Percentiles rank a stretch among this genome's conserved stretches.
These are phyloP conservation scores for Fusarium sp. DNA, from an alignment of 2,329 filamentous ascomycete species.

Conservation along the genomic window DNA sequence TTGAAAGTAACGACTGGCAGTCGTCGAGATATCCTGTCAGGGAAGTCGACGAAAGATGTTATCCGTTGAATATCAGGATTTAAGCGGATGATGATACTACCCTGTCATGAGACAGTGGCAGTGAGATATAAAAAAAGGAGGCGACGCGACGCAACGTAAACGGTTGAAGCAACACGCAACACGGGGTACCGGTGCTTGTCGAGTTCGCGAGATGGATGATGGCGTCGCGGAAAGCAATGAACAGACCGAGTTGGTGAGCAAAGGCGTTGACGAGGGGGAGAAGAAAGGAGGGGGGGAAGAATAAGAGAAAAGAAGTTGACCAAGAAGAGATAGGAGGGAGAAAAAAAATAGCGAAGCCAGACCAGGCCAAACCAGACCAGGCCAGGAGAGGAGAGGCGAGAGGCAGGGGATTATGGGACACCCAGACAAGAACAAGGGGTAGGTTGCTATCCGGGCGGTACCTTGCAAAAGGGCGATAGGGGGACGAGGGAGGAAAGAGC, in stretches of 20 bases:
- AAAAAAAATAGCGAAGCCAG: constrained; percentile 44
- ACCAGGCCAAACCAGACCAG: constrained; percentile 44
- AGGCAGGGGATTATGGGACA: constrained; percentile 49
- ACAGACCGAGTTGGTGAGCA: constrained; percentile 46
- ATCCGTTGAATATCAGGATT: constrained; percentile 37
- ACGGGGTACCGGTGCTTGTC: constrained; percentile 35
- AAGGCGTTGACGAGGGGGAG: constrained; percentile 48
- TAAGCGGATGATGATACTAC: constrained; percentile 36
- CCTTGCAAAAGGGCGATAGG: constrained; percentile 47
- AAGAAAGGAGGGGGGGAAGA: constrained; percentile 39
- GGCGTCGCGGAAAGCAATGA: constrained; percentile 45
- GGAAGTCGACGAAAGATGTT: constrained; percentile 47
- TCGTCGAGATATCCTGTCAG: constrained; percentile 46
- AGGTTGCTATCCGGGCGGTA: constrained; percentile 42
- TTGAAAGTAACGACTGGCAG: constrained; percentile 50
- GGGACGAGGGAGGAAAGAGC: constrained; percentile 37
- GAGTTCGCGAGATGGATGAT: constrained; percentile 39
- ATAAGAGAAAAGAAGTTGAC: constrained; percentile 44
- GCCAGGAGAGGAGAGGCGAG: constrained; percentile 43
- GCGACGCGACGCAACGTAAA: constrained; percentile 38
- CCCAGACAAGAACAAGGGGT: constrained; percentile 45
- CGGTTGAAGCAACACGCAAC: constrained; percentile 36
- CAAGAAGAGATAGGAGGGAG: constrained; percentile 45
- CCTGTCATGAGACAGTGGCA: constrained; percentile 44
- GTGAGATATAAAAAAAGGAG: constrained; percentile 33